These are phyloP conservation scores for Rachicladosporium sp. DNA, from an alignment of 2,329 filamentous ascomycete genomes.

Conservation along the genomic window DNA sequence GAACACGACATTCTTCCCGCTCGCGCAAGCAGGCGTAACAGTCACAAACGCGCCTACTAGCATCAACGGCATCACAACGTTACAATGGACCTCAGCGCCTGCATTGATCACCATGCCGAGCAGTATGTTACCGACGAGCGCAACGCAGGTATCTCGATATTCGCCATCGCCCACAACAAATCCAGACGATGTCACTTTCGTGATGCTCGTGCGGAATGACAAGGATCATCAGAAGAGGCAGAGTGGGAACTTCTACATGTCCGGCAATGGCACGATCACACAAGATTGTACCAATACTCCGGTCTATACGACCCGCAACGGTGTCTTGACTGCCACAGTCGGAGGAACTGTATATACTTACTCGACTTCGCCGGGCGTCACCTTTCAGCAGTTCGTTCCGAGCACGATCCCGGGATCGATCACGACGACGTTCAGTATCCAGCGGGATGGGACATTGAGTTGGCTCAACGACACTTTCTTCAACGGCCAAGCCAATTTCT, in stretches of 20 bases:
- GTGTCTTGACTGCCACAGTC: slow-evolving; percentile 16
- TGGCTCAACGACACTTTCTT: slow-evolving; percentile 18
- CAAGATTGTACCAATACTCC: slow-evolving; percentile 19
- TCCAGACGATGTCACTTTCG: slow-evolving; percentile 7
- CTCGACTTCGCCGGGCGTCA: slow-evolving; percentile 14
- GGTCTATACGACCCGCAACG: slow-evolving; percentile 16
- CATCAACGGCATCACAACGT: slow-evolving; percentile 16
- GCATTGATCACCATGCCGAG: not conserved
- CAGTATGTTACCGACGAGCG: not conserved
- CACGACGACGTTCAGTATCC: slow-evolving; percentile 15
- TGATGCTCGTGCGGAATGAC: slow-evolving; percentile 8
- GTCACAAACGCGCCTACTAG: slow-evolving; percentile 20
- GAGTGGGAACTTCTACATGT: slow-evolving; percentile 13
- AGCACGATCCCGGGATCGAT: slow-evolving; percentile 15
- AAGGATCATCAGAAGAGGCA: slow-evolving; percentile 10
- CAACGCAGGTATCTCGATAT: not conserved
- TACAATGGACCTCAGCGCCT: slow-evolving; percentile 14
- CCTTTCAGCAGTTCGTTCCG: slow-evolving; percentile 15
- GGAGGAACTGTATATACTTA: slow-evolving; percentile 16
- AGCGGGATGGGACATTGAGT: slow-evolving; percentile 10
- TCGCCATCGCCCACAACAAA: slow-evolving; percentile 6
- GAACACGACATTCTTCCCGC: slow-evolving; percentile 19
- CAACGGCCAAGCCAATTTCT: slow-evolving; percentile 19
- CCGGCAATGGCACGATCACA: slow-evolving; percentile 16
- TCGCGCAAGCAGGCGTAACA: slow-evolving; percentile 14